phyloP scores from a whole-genome alignment of 1,284 basidiomycete genomes.

The Pholiota adiposa region DNA sequence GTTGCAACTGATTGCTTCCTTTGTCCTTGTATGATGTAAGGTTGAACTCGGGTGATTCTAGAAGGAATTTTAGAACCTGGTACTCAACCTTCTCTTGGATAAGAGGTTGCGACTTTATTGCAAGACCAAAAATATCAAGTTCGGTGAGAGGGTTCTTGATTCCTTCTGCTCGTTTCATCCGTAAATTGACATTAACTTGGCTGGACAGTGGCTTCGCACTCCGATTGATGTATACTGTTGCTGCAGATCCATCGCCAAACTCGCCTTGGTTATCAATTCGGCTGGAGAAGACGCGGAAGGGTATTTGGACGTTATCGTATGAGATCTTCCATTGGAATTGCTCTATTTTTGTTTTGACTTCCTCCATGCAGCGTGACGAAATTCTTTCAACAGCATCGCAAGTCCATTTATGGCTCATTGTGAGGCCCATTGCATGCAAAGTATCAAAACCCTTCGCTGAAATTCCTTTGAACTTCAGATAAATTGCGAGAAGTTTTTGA shows the following conservation, averaged over 20 bases:
- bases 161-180: slow-evolving; percentile 26
- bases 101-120: slow-evolving; percentile 13
- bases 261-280: slow-evolving; percentile 35
- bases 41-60: slow-evolving; percentile 30
- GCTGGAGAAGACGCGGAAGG: slow-evolving; percentile 40
- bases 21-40: slow-evolving; percentile 23
- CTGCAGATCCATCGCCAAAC: slow-evolving; percentile 40
- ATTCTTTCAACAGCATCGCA: slow-evolving; percentile 26
- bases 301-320: slow-evolving; percentile 43
- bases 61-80: slow-evolving; percentile 28
- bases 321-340: slow-evolving; percentile 32
- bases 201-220: slow-evolving; percentile 20
- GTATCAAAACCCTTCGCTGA: slow-evolving; percentile 38
- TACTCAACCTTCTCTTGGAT: slow-evolving; percentile 23
- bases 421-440: slow-evolving; percentile 33
- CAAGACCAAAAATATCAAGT: slow-evolving; percentile 25
- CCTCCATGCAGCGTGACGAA: slow-evolving; percentile 28
- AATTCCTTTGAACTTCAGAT: slow-evolving; percentile 38
- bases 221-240: slow-evolving; percentile 36
- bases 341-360: slow-evolving; percentile 16
- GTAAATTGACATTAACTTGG: slow-evolving; percentile 21
- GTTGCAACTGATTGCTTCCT: slow-evolving; percentile 21
- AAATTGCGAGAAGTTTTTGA: slow-evolving; percentile 36
- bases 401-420: slow-evolving; percentile 43
- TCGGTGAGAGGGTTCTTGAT: slow-evolving; percentile 28